Base-by-base conservation (phyloP, 116 monocot species). In the Dioscorea cayenensis region DNA sequence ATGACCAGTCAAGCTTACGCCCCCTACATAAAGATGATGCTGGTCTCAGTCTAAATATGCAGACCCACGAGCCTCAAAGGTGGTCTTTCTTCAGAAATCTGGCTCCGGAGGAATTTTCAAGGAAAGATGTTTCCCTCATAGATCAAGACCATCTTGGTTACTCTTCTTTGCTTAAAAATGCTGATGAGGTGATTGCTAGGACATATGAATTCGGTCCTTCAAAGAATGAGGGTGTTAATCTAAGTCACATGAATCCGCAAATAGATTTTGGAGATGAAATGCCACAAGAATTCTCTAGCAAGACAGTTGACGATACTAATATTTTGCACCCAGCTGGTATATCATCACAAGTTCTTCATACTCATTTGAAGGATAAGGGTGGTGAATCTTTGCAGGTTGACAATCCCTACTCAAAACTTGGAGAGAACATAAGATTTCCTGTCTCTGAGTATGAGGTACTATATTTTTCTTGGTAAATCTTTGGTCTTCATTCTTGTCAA, bases 11-110 rank as follows among this genome's bases (percentile, higher is more conserved):
- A 74, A 74, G 60, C 72, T 8, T 72, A 36, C 68, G 28, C 28
- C 70, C 74, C 49, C 65, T 87, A 29, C 74, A 50, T 29, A 84
- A 80, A 64, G 85, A 86, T 78, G 91, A 91, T 73, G 59, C 84
- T 78, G 83, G 79, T 36, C 67, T 86, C 36, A 94, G 91, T 66
- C 66, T 99, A 85, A 94, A 94, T 71, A 69, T 94, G 80, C 84
- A 77, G 25, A 94, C 91, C 22, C 89, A 84, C 77, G 94, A 94
- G 68, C 90, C 88, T 23, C 75, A 90, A 64, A 69, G 82, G 1
- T 99, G 94, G 99, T 89, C 94, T 29, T 99, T 84, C 71, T 94
- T 94, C 80, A 78, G 91, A 81, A 89, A 91, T 65, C 81, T 94
- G 70, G 91, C 94, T 3, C 90, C 84, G 70, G 85, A 79, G 67